Percentiles rank a stretch among this genome's conserved stretches.
phyloP scores from a whole-genome alignment of 2,329 filamentous ascomycete species.

The Meredithiella fracta region DNA sequence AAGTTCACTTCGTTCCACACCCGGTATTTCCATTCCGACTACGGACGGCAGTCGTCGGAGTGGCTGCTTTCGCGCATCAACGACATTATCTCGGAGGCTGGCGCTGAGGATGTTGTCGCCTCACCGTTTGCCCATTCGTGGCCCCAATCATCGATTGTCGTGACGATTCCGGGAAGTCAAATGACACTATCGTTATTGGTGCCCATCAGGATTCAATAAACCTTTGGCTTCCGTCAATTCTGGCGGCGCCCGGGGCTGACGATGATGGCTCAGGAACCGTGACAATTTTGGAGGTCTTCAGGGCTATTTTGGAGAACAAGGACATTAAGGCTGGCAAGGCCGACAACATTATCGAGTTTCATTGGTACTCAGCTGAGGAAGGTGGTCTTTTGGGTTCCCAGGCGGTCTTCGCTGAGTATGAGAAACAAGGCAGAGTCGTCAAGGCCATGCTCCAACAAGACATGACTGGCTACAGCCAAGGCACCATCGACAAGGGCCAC shows the following conservation, averaged over 20 bases:
- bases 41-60: constrained; percentile 67
- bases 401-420: constrained; percentile 72
- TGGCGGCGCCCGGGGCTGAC: constrained; percentile 83
- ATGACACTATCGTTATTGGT: constrained; percentile 73
- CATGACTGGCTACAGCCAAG: constrained; percentile 83
- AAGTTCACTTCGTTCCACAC: constrained; percentile 67
- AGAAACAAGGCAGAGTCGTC: constrained; percentile 54
- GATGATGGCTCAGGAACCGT: constrained; percentile 88
- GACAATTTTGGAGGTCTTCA: constrained; percentile 82
- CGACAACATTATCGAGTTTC: constrained; percentile 82
- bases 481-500: constrained; percentile 65
- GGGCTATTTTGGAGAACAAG: constrained; percentile 59
- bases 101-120: constrained; percentile 52
- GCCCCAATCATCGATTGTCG: constrained; percentile 83
- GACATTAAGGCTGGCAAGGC: constrained; percentile 55
- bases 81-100: constrained; percentile 52
- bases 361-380: constrained; percentile 90
- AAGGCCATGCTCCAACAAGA: constrained; percentile 98
- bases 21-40: constrained; percentile 63
- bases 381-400: constrained; percentile 76
- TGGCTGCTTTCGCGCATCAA: constrained; percentile 71
- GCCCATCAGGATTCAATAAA: constrained; percentile 95
- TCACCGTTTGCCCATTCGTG: constrained; percentile 66
- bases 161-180: constrained; percentile 74
- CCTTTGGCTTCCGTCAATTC: constrained; percentile 66